phyloP scores from a whole-genome alignment of 345 rosid genomes.

The Passiflora organensis region DNA sequence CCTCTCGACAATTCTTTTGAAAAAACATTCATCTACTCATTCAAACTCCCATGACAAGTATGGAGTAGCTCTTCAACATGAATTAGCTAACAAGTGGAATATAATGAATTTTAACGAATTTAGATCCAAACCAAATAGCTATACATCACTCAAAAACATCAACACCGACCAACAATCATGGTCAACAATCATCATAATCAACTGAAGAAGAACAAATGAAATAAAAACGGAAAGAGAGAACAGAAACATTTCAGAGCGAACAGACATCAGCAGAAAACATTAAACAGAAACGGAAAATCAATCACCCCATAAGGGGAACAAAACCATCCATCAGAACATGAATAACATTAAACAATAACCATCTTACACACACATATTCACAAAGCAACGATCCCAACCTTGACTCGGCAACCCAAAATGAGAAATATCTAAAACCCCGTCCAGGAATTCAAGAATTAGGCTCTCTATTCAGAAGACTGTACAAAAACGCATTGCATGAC shows the following conservation, averaged over 20 bases:
- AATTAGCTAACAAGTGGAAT: neutral
- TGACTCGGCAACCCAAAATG: conserved; percentile 11
- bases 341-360: no score
- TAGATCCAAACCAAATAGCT: neutral
- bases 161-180: neutral
- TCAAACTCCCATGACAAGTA: neutral
- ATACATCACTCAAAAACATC: neutral
- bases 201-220: neutral
- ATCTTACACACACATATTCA: no score
- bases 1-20: neutral
- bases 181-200: neutral
- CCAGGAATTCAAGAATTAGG: neutral
- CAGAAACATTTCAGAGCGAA: no score
- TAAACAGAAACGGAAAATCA: neutral
- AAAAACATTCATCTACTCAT: neutral
- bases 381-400: conserved; percentile 1
- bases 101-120: neutral
- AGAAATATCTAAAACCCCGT: neutral
- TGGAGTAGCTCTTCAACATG: neutral
- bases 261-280: neutral
- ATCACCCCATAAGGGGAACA: neutral
- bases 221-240: no score
- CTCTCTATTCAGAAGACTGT: no score
- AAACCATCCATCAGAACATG: neutral
- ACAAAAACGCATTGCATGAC: neutral